These are phyloP conservation scores for Hypoxylon cercidicola DNA, from an alignment of 495 filamentous ascomycete genomes.

Conservation along the genomic window DNA sequence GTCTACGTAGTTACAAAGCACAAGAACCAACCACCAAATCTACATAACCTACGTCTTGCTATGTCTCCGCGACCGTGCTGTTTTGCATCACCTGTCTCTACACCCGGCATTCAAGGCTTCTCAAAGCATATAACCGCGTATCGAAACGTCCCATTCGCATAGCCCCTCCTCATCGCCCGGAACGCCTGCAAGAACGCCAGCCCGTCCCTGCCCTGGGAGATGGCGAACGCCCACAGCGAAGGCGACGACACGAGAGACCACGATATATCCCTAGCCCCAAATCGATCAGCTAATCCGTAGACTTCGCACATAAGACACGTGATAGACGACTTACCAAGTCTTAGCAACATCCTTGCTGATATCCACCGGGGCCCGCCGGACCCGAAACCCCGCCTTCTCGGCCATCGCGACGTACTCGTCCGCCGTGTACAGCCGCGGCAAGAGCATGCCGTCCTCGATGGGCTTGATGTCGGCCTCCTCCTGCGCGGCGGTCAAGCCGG, in stretches of 20 bases:
- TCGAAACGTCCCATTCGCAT: constrained; percentile 65
- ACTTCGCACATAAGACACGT: neutral
- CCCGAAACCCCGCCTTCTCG: constrained; percentile 54
- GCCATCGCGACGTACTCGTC: constrained; percentile 61
- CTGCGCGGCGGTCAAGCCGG: constrained; percentile 52
- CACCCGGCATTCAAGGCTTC: constrained; percentile 46
- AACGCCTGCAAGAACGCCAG: constrained; percentile 69
- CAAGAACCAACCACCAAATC: too few species aligned
- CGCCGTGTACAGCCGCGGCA: constrained; percentile 62
- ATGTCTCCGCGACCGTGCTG: too few species aligned
- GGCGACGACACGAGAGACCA: constrained; percentile 67
- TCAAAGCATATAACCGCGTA: constrained; percentile 67
- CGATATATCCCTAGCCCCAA: constrained; percentile 64
- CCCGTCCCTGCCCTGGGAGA: constrained; percentile 66
- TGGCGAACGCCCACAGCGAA: constrained; percentile 66
- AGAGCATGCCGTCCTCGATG: constrained; percentile 69
- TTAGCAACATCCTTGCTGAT: constrained; percentile 66
- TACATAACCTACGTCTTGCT: too few species aligned
- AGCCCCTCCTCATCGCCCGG: constrained; percentile 67
- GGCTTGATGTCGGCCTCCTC: constrained; percentile 63
- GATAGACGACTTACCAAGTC: constrained; percentile 59
- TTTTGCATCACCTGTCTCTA: neutral
- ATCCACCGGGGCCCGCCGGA: constrained; percentile 59
- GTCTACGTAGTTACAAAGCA: too few species aligned
- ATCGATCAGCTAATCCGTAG: neutral